Conservation (phyloP, 768 basidiomycete genomes). For the Lactarius indigo region DNA sequence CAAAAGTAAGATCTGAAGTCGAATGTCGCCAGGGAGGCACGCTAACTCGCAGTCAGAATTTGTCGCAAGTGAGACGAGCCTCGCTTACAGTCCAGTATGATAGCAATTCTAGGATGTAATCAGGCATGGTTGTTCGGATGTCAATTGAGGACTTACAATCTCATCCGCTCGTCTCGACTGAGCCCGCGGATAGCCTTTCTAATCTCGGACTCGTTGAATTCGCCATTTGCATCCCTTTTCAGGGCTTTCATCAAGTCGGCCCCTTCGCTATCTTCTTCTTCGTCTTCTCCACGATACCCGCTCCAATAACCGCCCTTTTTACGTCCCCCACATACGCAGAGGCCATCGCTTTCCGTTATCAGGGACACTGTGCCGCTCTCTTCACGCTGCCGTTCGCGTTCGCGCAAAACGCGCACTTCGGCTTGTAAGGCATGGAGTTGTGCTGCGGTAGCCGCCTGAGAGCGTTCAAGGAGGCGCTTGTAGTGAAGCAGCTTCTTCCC, state of each 20-base stretch:
- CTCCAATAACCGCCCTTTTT: conserved; percentile 69
- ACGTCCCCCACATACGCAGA: conserved; percentile 56
- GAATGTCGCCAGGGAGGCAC: conserved; percentile 80
- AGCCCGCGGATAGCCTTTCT: conserved; percentile 59
- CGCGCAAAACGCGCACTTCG: conserved; percentile 65
- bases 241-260: conserved; percentile 49
- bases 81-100: conserved; percentile 57
- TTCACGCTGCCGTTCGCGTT: conserved; percentile 34
- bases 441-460: conserved; percentile 73
- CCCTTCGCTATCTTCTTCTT: conserved; percentile 46
- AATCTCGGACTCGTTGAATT: conserved; percentile 68
- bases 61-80: conserved; percentile 13
- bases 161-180: conserved; percentile 65
- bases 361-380: conserved; percentile 26
- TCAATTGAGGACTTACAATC: conserved; percentile 50
- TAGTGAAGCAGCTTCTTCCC: conserved; percentile 62
- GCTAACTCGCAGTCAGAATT: conserved; percentile 39
- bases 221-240: conserved; percentile 45
- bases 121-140: conserved; percentile 18
- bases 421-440: conserved; percentile 86
- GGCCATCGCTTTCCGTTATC: conserved; percentile 30
- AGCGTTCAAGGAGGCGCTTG: conserved; percentile 75
- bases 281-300: conserved; percentile 52
- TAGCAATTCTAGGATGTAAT: conserved; percentile 43
- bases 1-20: conserved; percentile 76